Conservation (phyloP, 352 stramenopile genomes). For the Elongisporangium anandrum region DNA sequence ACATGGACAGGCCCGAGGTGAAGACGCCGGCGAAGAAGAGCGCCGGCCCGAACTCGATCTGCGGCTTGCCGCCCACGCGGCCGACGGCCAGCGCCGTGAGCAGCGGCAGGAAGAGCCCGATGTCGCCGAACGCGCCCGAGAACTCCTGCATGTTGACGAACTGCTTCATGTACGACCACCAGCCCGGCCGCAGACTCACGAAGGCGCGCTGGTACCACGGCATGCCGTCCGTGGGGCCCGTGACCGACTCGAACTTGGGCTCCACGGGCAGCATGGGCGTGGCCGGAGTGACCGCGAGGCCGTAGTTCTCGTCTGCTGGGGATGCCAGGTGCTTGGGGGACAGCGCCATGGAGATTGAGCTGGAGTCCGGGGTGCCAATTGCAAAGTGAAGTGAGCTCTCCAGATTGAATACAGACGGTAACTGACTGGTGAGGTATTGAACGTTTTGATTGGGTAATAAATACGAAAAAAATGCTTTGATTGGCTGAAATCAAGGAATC, state of each 20-base stretch:
- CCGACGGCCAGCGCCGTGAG: constrained; percentile 87
- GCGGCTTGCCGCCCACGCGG: constrained; percentile 50
- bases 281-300: constrained; percentile 2
- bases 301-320: constrained; percentile 4
- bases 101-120: constrained; percentile 93
- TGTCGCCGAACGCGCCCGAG: constrained; percentile 90
- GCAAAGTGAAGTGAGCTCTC: neutral
- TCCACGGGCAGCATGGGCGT: constrained; percentile 33
- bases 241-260: constrained; percentile 34
- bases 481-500: neutral
- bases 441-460: neutral
- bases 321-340: neutral
- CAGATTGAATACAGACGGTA: neutral
- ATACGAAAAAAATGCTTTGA: neutral
- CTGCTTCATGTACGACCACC: constrained; percentile 50
- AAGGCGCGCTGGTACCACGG: constrained; percentile 46
- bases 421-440: neutral
- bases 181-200: constrained; percentile 49
- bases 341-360: neutral
- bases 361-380: neutral
- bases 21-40: constrained; percentile 91
- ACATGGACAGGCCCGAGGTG: constrained; percentile 79
- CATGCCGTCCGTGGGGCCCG: constrained; percentile 37
- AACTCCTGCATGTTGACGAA: constrained; percentile 77
- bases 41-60: constrained; percentile 86